These are phyloP conservation scores for Aspergillus brasiliensis DNA, from an alignment of 2,329 filamentous ascomycete genomes.

Conservation along the genomic window DNA sequence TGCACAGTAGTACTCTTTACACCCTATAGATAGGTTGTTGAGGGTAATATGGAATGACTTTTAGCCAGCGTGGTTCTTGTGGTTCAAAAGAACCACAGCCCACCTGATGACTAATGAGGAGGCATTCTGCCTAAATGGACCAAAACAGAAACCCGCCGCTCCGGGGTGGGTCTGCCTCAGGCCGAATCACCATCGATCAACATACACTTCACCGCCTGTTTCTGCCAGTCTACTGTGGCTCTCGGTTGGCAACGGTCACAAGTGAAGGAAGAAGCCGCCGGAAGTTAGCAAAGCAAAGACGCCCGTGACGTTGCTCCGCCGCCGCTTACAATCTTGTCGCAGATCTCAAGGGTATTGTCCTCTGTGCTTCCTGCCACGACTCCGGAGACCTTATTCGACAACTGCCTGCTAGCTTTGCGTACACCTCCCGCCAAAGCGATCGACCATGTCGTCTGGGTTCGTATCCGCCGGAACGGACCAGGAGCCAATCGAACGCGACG, in stretches of 20 bases:
- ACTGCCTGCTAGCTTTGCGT: background rate
- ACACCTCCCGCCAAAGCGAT: background rate
- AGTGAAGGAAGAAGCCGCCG: background rate
- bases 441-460: conserved; percentile 49
- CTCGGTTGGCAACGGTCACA: conserved; percentile 4
- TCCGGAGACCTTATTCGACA: background rate
- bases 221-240: conserved; percentile 13
- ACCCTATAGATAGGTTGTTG: no score
- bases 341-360: background rate
- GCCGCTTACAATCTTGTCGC: background rate
- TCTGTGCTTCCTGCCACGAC: background rate
- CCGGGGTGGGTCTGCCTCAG: background rate
- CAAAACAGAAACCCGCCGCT: background rate
- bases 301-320: background rate
- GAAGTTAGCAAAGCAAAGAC: background rate
- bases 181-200: background rate
- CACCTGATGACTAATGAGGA: background rate
- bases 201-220: conserved; percentile 2
- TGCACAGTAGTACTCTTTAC: no score
- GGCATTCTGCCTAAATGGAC: conserved; percentile 13
- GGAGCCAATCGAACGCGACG: conserved; percentile 42
- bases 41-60: background rate
- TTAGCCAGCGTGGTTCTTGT: background rate
- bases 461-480: conserved; percentile 48
- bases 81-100: no score